Conservation (phyloP, 2,329 filamentous ascomycete genomes). For the Capronia coronata region DNA sequence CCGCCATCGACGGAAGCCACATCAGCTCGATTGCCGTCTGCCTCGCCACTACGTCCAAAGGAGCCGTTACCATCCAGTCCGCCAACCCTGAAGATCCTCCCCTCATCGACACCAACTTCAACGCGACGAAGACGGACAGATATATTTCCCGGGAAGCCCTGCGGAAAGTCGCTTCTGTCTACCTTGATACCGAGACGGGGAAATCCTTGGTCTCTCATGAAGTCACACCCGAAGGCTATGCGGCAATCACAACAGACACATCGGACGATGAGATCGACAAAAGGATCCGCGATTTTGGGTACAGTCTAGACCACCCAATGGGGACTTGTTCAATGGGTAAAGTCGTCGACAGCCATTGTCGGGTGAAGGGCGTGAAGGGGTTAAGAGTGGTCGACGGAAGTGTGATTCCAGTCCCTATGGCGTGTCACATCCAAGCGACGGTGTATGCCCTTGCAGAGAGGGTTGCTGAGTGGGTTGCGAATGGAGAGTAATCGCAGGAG, state of each 20-base stretch:
- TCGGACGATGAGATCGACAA: conserved; percentile 29
- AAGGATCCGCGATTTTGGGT: conserved; percentile 29
- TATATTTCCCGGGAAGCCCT: conserved; percentile 7
- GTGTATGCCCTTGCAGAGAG: conserved; percentile 43
- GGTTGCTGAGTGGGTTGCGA: conserved; percentile 28
- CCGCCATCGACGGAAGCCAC: conserved; percentile 10
- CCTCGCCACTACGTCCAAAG: conserved; percentile 39
- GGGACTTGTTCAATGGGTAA: conserved; percentile 37
- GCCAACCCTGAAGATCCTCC: conserved; percentile 32
- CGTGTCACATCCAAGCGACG: conserved; percentile 40
- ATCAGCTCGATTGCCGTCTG: conserved; percentile 4
- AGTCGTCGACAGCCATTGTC: conserved; percentile 32
- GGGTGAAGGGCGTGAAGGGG: conserved; percentile 30
- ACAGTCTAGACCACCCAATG: conserved; percentile 34
- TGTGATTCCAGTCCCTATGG: conserved; percentile 33
- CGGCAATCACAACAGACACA: conserved; percentile 6
- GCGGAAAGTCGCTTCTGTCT: conserved; percentile 21
- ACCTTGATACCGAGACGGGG: conserved; percentile 23
- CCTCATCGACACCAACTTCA: conserved; percentile 41
- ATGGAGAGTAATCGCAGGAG: conserved; percentile 5
- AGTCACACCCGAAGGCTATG: conserved; percentile 8
- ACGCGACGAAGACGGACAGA: conserved; percentile 29
- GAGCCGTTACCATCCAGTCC: conserved; percentile 42
- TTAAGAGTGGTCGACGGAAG: conserved; percentile 35
- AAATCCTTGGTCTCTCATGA: conserved; percentile 19